phyloP scores from a whole-genome alignment of 768 basidiomycete species.

The Lactifluus piperatus region DNA sequence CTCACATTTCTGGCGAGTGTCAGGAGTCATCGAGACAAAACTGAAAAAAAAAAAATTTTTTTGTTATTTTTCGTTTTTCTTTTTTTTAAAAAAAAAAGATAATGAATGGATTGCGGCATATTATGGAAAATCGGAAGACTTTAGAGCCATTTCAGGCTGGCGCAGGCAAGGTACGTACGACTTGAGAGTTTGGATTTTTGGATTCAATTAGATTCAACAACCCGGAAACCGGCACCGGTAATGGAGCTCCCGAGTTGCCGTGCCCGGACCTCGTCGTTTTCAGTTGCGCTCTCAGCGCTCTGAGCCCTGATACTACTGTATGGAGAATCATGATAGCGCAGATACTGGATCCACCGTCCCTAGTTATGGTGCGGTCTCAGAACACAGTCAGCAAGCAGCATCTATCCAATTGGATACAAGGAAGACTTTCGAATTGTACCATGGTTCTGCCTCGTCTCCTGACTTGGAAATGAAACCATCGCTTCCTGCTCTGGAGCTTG shows the following conservation, averaged over 20 bases:
- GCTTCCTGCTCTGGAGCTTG: neutral
- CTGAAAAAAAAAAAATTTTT: neutral
- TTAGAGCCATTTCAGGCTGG: no score
- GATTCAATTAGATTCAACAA: no score
- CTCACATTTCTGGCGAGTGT: neutral
- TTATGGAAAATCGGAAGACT: no score
- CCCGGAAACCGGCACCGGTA: neutral
- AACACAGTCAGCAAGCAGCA: neutral
- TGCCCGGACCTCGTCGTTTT: neutral
- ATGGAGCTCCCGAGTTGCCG: neutral
- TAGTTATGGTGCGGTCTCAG: neutral
- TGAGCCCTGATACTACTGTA: neutral
- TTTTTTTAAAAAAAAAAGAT: neutral
- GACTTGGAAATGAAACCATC: constrained; percentile 19
- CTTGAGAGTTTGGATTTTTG: no score
- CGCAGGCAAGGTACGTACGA: no score
- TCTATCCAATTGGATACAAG: neutral
- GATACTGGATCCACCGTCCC: neutral
- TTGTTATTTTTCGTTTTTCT: neutral
- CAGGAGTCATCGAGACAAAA: neutral
- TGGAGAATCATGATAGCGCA: constrained; percentile 3
- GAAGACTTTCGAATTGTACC: constrained; percentile 1
- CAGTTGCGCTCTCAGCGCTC: no score
- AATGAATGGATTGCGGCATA: no score
- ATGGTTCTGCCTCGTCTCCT: constrained; percentile 20